Percentiles rank a stretch among this genome's conserved stretches.
These are phyloP conservation scores for Pezicula radicicola DNA, from an alignment of 2,329 filamentous ascomycete species.

Conservation along the genomic window DNA sequence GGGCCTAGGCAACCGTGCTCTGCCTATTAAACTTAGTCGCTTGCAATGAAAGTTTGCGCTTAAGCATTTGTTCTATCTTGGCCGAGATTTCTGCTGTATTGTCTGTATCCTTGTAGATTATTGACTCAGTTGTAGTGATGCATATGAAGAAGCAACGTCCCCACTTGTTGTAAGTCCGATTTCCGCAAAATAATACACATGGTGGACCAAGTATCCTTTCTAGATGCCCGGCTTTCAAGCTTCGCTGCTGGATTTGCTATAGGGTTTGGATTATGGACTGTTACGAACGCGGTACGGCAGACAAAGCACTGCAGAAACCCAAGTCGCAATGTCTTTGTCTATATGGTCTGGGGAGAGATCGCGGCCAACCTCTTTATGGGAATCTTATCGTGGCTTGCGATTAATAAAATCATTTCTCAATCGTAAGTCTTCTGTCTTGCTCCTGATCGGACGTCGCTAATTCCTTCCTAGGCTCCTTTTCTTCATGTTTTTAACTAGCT, in stretches of 20 bases:
- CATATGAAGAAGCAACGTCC: too few relatives aligned
- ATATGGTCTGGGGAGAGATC: not conserved
- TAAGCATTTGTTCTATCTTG: too few relatives aligned
- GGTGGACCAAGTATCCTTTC: too few relatives aligned
- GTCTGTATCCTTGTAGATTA: too few relatives aligned
- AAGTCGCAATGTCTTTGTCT: not conserved
- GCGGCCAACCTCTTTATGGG: not conserved
- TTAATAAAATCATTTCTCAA: not conserved
- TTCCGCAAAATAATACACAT: too few relatives aligned
- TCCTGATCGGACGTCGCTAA: not conserved
- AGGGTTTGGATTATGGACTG: slow-evolving; percentile 29
- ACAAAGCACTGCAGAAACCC: not conserved
- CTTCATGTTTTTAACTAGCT: slow-evolving; percentile 14
- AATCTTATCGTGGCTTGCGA: not conserved
- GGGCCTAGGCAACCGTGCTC: too few relatives aligned
- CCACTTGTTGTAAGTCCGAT: too few relatives aligned
- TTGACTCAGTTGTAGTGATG: too few relatives aligned
- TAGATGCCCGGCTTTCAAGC: not conserved
- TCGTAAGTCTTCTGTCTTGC: not conserved
- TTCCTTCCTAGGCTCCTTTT: slow-evolving; percentile 7
- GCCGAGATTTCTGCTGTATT: too few relatives aligned
- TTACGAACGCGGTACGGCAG: slow-evolving; percentile 28
- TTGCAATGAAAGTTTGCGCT: too few relatives aligned
- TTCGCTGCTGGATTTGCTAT: slow-evolving; percentile 31
- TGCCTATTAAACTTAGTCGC: too few relatives aligned